Evolutionary conservation across 179 eudicot species (phyloP), one percentile per base, ranked within the genome.

Genomic region (Corrigiola litoralis): DNA sequence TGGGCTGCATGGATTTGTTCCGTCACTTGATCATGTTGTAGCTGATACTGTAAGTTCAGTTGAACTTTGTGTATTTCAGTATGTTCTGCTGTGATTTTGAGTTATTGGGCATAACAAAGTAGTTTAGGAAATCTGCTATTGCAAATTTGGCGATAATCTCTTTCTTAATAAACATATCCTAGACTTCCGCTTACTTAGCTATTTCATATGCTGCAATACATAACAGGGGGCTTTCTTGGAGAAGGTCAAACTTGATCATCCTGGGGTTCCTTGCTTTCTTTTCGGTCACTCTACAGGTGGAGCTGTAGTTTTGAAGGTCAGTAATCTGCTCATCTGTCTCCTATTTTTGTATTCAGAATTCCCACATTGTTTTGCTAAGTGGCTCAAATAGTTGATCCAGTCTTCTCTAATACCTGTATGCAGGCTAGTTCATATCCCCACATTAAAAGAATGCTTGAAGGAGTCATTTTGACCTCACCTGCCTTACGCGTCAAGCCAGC

Each of bases 211-310:
- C 50, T 23, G n/a, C n/a, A n/a, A n/a, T n/a, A n/a, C n/a, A 72
- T 27, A 38, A 66, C 66, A 87, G 98, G 88, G 79, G 58, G 87
- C 95, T 70, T 81, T 92, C 69, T 73, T 92, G 70, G 90, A 90
- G 76, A 87, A 87, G 72, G 70, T 90, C 54, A 87, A 75, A 65
- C 73, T 52, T 40, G 98, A 92, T 40, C 83, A 89, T 80, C 98
- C 95, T 46, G 92, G 79, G 18, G 61, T 75, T 36, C 98, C 96
- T 27, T 89, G 95, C 80, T 92, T 92, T 65, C 81, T 92, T 20
- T 92, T 83, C 80, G 98, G 98, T 75, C 98, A 92, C 75, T 92
- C 98, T 59, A 92, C 98, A 54, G 98, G 98, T 57, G 98, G 96
- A 25, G 90, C 98, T 38, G 95, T 92, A 52, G 86, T 86, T 72